A percentile compares a stretch with the other conserved stretches of the same genome.
These are phyloP conservation scores for Tremella mesenterica DNA, from an alignment of 768 basidiomycete genomes.

Conservation along the genomic window DNA sequence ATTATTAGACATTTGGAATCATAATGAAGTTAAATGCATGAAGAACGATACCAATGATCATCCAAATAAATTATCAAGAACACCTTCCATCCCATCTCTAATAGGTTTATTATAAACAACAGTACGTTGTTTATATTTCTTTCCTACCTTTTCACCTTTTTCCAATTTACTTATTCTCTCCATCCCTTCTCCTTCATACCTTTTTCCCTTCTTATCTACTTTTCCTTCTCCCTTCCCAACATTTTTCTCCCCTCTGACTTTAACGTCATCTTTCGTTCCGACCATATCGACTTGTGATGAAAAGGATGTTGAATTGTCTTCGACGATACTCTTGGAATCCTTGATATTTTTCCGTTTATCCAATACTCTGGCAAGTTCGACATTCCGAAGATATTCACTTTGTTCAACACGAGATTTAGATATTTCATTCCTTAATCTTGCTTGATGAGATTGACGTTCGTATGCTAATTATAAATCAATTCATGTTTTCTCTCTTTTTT, in stretches of 20 bases:
- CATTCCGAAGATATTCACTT: slow-evolving; percentile 83
- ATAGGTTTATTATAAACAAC: neutral
- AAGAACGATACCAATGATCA: neutral
- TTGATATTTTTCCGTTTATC: slow-evolving; percentile 44
- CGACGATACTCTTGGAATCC: too few relatives aligned
- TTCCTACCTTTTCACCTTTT: neutral
- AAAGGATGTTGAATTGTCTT: too few relatives aligned
- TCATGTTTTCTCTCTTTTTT: too few relatives aligned
- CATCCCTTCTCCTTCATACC: neutral
- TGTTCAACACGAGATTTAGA: slow-evolving; percentile 82
- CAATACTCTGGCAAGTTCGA: slow-evolving; percentile 74
- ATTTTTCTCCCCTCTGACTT: too few relatives aligned
- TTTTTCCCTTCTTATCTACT: neutral
- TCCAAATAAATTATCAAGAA: neutral
- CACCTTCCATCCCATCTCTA: neutral
- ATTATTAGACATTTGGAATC: neutral
- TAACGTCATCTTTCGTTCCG: too few relatives aligned
- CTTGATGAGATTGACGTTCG: slow-evolving; percentile 77
- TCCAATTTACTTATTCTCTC: neutral
- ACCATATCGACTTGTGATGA: too few relatives aligned
- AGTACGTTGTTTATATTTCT: neutral
- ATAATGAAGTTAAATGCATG: neutral
- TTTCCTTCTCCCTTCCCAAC: neutral
- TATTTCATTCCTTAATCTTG: slow-evolving; percentile 83
- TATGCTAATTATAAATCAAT: slow-evolving; percentile 55